Percentiles rank a stretch among this genome's conserved stretches.
Evolutionary conservation across 2,329 filamentous ascomycete species (phyloP).

Genomic region (Aspergillus viridinutans): DNA sequence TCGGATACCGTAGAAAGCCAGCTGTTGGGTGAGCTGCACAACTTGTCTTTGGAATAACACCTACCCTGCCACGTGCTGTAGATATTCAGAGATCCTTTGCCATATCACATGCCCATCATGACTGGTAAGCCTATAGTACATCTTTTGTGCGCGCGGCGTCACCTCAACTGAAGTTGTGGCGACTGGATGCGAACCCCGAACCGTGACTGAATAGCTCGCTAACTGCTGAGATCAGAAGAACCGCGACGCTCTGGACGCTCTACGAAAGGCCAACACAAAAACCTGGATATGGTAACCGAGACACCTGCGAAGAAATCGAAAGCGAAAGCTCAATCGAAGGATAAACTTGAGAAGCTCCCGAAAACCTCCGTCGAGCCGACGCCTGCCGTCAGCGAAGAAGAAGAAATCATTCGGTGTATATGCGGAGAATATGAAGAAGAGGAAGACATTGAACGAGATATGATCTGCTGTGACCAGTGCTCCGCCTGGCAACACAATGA

Average conservation of each 20-base stretch:
- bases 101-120: slow-evolving; percentile 44
- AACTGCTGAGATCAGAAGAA: slow-evolving; percentile 58
- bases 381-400: slow-evolving; percentile 44
- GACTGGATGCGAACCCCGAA: background rate
- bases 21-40: slow-evolving; percentile 23
- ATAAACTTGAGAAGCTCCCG: slow-evolving; percentile 40
- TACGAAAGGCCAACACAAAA: slow-evolving; percentile 96
- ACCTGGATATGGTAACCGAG: slow-evolving; percentile 68
- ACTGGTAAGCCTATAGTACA: slow-evolving; percentile 55
- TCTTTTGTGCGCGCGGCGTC: slow-evolving; percentile 7
- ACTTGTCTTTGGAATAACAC: slow-evolving; percentile 14
- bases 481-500: slow-evolving; percentile 96
- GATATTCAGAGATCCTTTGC: slow-evolving; percentile 26
- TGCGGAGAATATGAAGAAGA: slow-evolving; percentile 84
- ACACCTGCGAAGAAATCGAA: slow-evolving; percentile 45
- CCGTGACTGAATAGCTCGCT: slow-evolving; percentile 20
- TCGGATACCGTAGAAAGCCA: slow-evolving; percentile 40
- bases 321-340: slow-evolving; percentile 45
- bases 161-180: slow-evolving; percentile 1
- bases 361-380: slow-evolving; percentile 48
- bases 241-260: slow-evolving; percentile 90
- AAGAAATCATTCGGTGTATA: slow-evolving; percentile 85
- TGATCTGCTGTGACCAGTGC: slow-evolving; percentile 94
- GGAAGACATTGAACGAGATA: slow-evolving; percentile 80
- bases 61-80: slow-evolving; percentile 32